Conservation (phyloP, 257 asterid genomes). For the Gentiana straminea region DNA sequence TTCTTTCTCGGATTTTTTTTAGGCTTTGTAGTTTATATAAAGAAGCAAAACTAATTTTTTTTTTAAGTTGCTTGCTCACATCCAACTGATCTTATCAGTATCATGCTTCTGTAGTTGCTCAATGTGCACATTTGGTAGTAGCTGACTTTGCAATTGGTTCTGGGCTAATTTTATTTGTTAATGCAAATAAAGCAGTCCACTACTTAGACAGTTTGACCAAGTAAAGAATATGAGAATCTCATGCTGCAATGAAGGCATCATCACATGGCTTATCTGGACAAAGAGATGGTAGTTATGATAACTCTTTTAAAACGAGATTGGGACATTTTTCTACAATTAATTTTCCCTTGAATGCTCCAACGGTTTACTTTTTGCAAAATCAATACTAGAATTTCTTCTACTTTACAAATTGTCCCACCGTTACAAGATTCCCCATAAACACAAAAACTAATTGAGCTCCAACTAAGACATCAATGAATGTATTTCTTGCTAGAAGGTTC, state of each 20-base stretch:
- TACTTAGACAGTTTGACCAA: background rate
- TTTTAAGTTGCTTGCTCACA: too few relatives aligned
- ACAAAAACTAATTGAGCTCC: constrained; percentile 20
- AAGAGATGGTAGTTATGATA: constrained; percentile 24
- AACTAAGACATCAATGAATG: constrained; percentile 25
- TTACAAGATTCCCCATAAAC: constrained; percentile 10
- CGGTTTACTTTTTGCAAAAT: constrained; percentile 4
- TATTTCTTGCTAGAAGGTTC: constrained; percentile 22
- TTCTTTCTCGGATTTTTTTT: too few relatives aligned
- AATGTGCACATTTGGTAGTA: too few relatives aligned
- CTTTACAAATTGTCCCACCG: background rate
- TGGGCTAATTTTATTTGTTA: too few relatives aligned
- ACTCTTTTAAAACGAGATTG: background rate
- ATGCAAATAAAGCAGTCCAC: too few relatives aligned
- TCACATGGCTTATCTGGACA: constrained; percentile 64
- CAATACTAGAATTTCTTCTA: background rate
- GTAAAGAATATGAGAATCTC: background rate
- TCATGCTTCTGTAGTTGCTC: too few relatives aligned
- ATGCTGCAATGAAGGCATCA: constrained; percentile 6
- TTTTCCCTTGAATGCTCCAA: background rate
- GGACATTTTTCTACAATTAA: background rate
- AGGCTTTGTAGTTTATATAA: too few relatives aligned
- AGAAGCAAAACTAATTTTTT: too few relatives aligned
- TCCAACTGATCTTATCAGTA: too few relatives aligned
- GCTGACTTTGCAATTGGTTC: too few relatives aligned